These are phyloP conservation scores for Phialophora verrucosa DNA, from an alignment of 2,329 filamentous ascomycete species.

Conservation along the genomic window DNA sequence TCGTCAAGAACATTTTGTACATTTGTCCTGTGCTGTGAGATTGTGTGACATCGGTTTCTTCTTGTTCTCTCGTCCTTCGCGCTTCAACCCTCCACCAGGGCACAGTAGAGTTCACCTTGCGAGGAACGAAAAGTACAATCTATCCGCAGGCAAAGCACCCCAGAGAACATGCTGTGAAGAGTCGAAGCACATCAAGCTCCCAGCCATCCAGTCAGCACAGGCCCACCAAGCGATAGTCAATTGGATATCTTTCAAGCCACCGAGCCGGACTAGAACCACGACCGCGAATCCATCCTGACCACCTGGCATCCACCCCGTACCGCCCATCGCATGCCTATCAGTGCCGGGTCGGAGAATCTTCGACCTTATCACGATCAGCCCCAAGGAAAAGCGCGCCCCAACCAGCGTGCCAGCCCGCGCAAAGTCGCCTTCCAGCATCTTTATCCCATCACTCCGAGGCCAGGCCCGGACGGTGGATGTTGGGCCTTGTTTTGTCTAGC, in stretches of 20 bases:
- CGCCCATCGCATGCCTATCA: constrained; percentile 26
- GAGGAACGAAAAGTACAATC: not conserved
- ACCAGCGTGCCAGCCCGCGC: not conserved
- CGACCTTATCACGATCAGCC: constrained; percentile 32
- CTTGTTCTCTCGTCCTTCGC: not conserved
- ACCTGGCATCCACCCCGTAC: constrained; percentile 24
- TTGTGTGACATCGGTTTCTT: not conserved
- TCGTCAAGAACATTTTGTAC: not conserved
- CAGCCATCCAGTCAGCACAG: constrained; percentile 22
- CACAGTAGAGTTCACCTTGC: not conserved
- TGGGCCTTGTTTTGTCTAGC: constrained; percentile 2
- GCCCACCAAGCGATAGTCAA: constrained; percentile 14
- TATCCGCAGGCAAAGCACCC: not conserved
- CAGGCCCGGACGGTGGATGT: constrained; percentile 6
- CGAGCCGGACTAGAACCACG: constrained; percentile 24
- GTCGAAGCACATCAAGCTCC: constrained; percentile 9
- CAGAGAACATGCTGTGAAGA: not conserved
- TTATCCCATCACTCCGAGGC: constrained; percentile 10
- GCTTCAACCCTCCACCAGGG: not conserved
- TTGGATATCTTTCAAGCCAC: constrained; percentile 23
- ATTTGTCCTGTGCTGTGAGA: not conserved
- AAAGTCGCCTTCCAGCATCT: not conserved
- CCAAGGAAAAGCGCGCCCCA: constrained; percentile 13
- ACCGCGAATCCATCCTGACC: constrained; percentile 23
- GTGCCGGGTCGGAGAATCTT: constrained; percentile 26